phyloP scores from a whole-genome alignment of 139 green algal genomes.

The Chlorella sp. region DNA sequence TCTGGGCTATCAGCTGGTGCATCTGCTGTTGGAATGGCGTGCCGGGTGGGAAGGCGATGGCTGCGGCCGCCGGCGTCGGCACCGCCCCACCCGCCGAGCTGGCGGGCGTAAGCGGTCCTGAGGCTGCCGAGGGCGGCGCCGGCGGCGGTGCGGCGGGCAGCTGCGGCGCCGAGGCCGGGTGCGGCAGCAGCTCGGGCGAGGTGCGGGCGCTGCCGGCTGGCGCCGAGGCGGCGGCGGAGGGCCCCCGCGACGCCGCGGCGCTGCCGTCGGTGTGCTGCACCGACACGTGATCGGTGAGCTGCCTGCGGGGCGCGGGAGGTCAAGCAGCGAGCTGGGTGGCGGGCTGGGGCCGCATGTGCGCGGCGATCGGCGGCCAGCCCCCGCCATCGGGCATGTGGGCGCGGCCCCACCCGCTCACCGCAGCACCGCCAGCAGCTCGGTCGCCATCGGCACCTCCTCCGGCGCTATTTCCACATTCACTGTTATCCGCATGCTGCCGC shows the following conservation, averaged over 20 bases:
- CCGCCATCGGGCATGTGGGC: neutral
- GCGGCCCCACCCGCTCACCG: conserved; percentile 16
- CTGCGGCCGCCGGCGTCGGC: neutral
- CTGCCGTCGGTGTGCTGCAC: neutral
- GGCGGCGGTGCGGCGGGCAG: neutral
- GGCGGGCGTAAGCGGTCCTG: neutral
- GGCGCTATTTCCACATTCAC: conserved; percentile 61
- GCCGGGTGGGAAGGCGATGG: conserved; percentile 16
- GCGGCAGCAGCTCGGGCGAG: neutral
- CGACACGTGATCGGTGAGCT: conserved; percentile 40
- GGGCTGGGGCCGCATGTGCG: neutral
- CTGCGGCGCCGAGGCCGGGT: neutral
- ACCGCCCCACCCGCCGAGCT: neutral
- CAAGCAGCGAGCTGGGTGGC: neutral
- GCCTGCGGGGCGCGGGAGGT: neutral
- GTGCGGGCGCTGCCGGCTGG: too few relatives aligned
- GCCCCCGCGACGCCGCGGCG: neutral
- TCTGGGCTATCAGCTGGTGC: neutral
- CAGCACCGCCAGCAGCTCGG: conserved; percentile 57
- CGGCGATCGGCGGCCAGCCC: neutral
- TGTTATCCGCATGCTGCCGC: conserved; percentile 52
- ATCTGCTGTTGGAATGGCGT: conserved; percentile 3
- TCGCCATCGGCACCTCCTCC: conserved; percentile 53
- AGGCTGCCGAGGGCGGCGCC: too few relatives aligned
- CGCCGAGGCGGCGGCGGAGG: neutral